Evolutionary conservation across 1,284 basidiomycete species (phyloP), one percentile per base, ranked within the genome.

Genomic region (Leccinum huronense): DNA sequence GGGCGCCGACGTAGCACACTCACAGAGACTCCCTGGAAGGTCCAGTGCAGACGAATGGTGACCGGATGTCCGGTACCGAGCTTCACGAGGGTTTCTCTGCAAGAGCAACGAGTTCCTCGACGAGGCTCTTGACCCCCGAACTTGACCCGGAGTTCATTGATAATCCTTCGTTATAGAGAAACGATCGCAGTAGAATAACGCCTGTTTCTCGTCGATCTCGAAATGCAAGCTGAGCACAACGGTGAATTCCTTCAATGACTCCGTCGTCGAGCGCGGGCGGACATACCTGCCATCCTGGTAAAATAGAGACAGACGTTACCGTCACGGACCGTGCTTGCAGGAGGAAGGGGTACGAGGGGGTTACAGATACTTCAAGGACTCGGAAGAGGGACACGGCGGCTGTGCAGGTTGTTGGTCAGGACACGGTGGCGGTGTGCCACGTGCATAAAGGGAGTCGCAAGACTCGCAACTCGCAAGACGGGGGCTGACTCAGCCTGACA

Each of bases 21-120:
- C 57, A 95, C 93, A 96, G 60, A 95, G 80, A 76, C 89, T 90
- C 80, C 85, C 34, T 94, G 93, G 73, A 95, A 95, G 1, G 93
- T 88, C 78, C 86, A 92, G 71, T 91, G 87, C 36, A 96, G 77
- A 60, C 86, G 85, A 19, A 96, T 88, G 63, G 95, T 86, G 3
- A 94, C 94, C 3, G 92, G 91, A 79, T 96, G 93, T 9, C 85
- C 86, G 27, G 83, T 80, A 23, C 86, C 85, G 38, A 91, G 79
- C 30, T 82, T 79, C 42, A 89, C 81, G 58, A 88, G 80, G 1
- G 85, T 84, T 87, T 85, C 80, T 91, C 87, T 2, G 87, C 83
- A 30, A 85, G 77, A 14, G 87, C 89, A 14, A 86, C 87, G 36
- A 82, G 79, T 66, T 89, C 86, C 36, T 86, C 83, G 11, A 86